Percentiles rank a stretch among this genome's conserved stretches.
phyloP scores from a whole-genome alignment of 352 stramenopile species.

The Globisporangium megalacanthum region DNA sequence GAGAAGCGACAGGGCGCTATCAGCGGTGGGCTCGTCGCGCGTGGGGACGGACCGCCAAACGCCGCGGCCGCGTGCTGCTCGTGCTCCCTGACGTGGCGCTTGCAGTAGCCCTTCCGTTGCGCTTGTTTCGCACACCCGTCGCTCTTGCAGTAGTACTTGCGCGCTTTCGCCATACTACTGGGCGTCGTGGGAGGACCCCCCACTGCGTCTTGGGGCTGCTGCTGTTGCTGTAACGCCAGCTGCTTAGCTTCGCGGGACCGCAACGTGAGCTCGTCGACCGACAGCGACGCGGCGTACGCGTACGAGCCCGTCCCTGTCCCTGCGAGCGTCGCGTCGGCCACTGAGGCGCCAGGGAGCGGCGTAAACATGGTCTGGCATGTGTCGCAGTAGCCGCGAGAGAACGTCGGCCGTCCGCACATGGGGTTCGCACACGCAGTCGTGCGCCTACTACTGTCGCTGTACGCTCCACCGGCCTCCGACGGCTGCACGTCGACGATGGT shows the following conservation, averaged over 20 bases:
- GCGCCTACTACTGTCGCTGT: constrained; percentile 9
- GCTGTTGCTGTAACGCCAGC: constrained; percentile 13
- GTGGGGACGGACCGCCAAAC: background rate
- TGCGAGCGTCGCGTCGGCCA: constrained; percentile 21
- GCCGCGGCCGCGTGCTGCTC: constrained; percentile 6
- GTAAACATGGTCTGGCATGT: constrained; percentile 56
- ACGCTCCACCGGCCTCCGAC: constrained; percentile 7
- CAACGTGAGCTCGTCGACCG: constrained; percentile 56
- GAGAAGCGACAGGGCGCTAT: constrained; percentile 34
- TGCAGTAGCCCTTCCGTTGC: constrained; percentile 56
- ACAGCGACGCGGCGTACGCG: constrained; percentile 23
- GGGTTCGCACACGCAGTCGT: constrained; percentile 36
- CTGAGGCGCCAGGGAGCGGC: constrained; percentile 31
- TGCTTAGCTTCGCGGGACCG: constrained; percentile 23
- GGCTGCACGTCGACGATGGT: constrained; percentile 19
- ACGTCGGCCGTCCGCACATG: constrained; percentile 50
- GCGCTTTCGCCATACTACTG: constrained; percentile 15
- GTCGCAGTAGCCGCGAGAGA: constrained; percentile 53
- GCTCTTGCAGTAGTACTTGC: constrained; percentile 65
- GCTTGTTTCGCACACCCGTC: constrained; percentile 59
- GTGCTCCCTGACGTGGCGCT: constrained; percentile 54
- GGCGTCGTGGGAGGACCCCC: too few species aligned
- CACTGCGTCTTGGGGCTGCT: constrained; percentile 9
- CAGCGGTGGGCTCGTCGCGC: constrained; percentile 5
- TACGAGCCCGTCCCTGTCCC: constrained; percentile 12